Evolutionary conservation across 2,329 filamentous ascomycete species (phyloP), one percentile per base, ranked within the genome.

Genomic region (Colletotrichum eremochloae): DNA sequence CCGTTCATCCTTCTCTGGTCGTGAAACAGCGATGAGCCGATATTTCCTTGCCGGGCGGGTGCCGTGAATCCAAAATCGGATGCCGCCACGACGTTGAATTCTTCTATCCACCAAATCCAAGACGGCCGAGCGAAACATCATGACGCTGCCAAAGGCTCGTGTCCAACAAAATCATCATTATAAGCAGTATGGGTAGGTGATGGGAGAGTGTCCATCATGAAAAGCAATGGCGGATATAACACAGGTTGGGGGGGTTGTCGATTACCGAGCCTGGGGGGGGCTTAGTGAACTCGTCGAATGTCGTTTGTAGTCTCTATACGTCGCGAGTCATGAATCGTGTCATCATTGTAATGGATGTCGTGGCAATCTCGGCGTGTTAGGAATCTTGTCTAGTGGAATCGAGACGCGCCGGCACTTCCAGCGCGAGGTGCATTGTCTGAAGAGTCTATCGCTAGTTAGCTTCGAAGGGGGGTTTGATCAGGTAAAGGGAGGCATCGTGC

Each of bases 371-470:
- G 66, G 69, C 38, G 60, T 56, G 61, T 63, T 63, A 58, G n/a
- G 46, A 33, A 69, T 63, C 65, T 71, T 65, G 63, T 67, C 52
- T 70, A 74, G 63, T 73, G 75, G 71, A 73, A 76, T 65, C 68
- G 71, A 62, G 71, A 69, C 29, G 63, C 71, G 36, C 61, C 42
- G 38, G 38, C 80, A 50, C 80, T 78, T 40, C 79, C 80, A 24
- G 82, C 80, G 46, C 83, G 83, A 29, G 82, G 80, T 52, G 81
- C 83, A 60, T 81, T 84, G 65, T 85, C 83, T 18, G 83, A 85
- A 24, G 83, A 85, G 74, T 85, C 83, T 85, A 64, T 1, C 24
- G 33, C 24, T 57, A n/a, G 67, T 71, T 24, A 71, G 71, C 60
- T 8, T 55, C 12, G 33, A 14, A 46, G 20, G 7, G 29, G 8